These are phyloP conservation scores for Solanum aculeatissimum DNA, from an alignment of 305 asterid genomes.

Conservation along the genomic window DNA sequence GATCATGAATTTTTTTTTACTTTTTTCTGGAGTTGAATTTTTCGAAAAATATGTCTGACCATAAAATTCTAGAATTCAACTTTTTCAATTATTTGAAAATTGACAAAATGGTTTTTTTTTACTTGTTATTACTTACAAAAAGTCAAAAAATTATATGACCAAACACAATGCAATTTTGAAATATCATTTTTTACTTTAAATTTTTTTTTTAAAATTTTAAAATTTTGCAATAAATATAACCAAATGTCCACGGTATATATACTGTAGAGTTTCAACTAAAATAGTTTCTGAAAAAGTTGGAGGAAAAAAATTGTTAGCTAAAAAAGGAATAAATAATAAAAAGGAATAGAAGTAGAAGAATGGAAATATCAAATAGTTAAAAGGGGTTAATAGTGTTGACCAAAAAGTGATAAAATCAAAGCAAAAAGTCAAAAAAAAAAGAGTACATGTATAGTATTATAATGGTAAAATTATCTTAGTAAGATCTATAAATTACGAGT, in stretches of 20 bases:
- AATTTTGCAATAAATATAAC: background rate
- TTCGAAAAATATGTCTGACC: too few species aligned
- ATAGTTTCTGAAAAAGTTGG: background rate
- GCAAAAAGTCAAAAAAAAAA: background rate
- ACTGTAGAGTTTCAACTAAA: background rate
- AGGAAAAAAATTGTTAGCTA: background rate
- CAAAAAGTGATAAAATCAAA: background rate
- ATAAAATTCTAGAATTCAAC: too few species aligned
- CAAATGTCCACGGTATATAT: background rate
- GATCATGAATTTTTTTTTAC: too few species aligned
- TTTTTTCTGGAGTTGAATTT: too few species aligned
- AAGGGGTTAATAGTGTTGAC: background rate
- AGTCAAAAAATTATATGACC: too few species aligned
- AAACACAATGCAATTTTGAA: too few species aligned
- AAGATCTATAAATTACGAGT: too few species aligned
- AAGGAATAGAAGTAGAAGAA: background rate
- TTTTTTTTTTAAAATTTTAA: background rate
- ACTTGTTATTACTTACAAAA: too few species aligned
- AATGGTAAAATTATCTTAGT: background rate
- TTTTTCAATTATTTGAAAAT: too few species aligned
- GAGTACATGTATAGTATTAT: background rate
- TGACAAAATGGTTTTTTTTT: too few species aligned
- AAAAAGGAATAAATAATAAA: background rate
- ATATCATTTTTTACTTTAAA: too few species aligned
- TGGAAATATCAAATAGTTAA: background rate